A percentile compares a stretch with the other conserved stretches of the same genome.
Evolutionary conservation across 805 yeast species (phyloP).

Genomic region (Cyberlindnera xishuangbannaensis): DNA sequence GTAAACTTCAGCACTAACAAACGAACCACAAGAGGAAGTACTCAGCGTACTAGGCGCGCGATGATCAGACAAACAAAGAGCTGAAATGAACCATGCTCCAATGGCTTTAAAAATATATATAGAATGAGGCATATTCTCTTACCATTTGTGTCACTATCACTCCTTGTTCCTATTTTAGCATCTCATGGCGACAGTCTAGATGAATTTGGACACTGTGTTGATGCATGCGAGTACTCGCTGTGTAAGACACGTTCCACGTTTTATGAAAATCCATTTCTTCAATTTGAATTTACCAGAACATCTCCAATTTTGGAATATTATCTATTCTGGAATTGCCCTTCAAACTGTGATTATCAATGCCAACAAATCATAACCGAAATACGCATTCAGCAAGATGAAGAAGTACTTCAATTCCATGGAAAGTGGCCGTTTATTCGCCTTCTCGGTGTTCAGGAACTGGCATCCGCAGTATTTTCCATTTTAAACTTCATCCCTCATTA

Average conservation of each 20-base stretch:
- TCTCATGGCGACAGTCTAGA: slow-evolving; percentile 15
- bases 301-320: slow-evolving; percentile 24
- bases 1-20: too few species aligned
- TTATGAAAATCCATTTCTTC: slow-evolving; percentile 8
- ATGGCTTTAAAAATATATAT: neutral
- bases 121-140: neutral
- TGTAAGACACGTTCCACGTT: slow-evolving; percentile 6
- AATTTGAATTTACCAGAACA: slow-evolving; percentile 4
- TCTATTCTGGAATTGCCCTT: slow-evolving; percentile 70
- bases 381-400: slow-evolving; percentile 42
- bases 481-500: slow-evolving; percentile 64
- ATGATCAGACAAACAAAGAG: slow-evolving; percentile 1
- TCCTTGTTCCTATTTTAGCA: slow-evolving; percentile 1
- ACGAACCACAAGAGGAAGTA: too few species aligned
- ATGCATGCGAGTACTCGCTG: slow-evolving; percentile 10
- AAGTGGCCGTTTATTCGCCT: slow-evolving; percentile 91
- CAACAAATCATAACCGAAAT: slow-evolving; percentile 67
- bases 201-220: slow-evolving; percentile 13
- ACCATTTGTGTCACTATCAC: neutral
- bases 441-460: slow-evolving; percentile 80
- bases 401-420: slow-evolving; percentile 84
- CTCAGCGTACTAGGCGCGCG: too few species aligned
- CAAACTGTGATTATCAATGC: slow-evolving; percentile 91
- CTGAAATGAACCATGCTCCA: too few species aligned
- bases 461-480: slow-evolving; percentile 73